These are phyloP conservation scores for Vachellia collinsii DNA, from an alignment of 306 rosid species.

Conservation along the genomic window DNA sequence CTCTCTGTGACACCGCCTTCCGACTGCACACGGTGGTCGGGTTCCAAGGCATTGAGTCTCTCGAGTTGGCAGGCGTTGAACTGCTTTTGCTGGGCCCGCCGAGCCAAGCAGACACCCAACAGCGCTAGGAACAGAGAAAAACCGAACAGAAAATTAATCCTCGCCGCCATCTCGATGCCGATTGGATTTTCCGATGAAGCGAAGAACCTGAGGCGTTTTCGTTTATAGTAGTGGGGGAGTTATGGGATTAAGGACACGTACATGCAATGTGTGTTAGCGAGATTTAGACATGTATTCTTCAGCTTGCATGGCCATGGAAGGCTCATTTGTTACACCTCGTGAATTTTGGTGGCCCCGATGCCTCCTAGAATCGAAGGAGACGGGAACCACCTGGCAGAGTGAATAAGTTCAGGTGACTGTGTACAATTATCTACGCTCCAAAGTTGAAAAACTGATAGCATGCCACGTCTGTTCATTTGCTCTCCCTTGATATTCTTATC, in stretches of 20 bases:
- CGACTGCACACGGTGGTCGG: too few relatives aligned
- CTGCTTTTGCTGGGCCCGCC: too few relatives aligned
- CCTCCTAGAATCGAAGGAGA: not conserved
- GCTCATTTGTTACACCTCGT: constrained; percentile 50
- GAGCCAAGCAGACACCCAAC: too few relatives aligned
- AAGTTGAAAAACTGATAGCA: too few relatives aligned
- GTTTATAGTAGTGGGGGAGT: constrained; percentile 30
- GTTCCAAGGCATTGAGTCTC: too few relatives aligned
- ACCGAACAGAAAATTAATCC: constrained; percentile 13
- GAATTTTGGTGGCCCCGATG: not conserved
- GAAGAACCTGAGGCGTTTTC: not conserved
- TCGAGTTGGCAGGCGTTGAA: too few relatives aligned
- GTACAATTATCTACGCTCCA: too few relatives aligned
- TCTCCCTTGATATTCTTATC: too few relatives aligned
- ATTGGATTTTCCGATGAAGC: not conserved
- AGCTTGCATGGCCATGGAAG: constrained; percentile 44
- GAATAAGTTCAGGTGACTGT: not conserved
- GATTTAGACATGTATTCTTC: constrained; percentile 53
- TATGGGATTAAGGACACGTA: constrained; percentile 41
- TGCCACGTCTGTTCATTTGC: too few relatives aligned
- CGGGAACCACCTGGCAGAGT: not conserved
- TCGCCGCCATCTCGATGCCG: constrained; percentile 43
- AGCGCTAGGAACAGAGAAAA: constrained; percentile 41
- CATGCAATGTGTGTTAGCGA: not conserved
- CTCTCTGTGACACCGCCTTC: too few relatives aligned